phyloP scores from a whole-genome alignment of 768 basidiomycete genomes.

The Mrakia gelida region DNA sequence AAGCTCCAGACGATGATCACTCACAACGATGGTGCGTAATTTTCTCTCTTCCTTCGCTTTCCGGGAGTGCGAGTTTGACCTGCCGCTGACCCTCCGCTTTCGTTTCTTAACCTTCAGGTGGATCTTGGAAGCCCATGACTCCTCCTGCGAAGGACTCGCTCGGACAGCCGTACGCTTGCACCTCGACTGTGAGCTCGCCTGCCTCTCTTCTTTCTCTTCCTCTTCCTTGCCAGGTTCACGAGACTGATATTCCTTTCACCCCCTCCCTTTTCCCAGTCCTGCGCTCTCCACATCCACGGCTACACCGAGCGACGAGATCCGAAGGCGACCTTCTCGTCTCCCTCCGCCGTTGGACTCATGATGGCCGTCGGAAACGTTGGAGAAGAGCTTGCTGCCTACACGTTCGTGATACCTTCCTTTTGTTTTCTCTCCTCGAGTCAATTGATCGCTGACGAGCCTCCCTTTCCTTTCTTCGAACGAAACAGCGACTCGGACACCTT shows the following conservation, averaged over 20 bases:
- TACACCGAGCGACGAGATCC: slow-evolving; percentile 90
- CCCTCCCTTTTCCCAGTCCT: slow-evolving; percentile 55
- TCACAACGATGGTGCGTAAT: slow-evolving; percentile 80
- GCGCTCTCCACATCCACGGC: slow-evolving; percentile 85
- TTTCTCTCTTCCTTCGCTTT: background rate
- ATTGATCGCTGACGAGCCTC: background rate
- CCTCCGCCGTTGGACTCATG: slow-evolving; percentile 83
- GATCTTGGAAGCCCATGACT: slow-evolving; percentile 75
- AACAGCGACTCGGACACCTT: slow-evolving; percentile 77
- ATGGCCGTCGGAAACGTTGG: slow-evolving; percentile 98
- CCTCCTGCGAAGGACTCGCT: slow-evolving; percentile 74
- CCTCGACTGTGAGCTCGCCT: slow-evolving; percentile 54
- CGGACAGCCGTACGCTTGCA: slow-evolving; percentile 66
- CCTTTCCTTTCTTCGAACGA: background rate
- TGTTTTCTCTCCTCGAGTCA: background rate
- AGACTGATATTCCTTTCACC: background rate
- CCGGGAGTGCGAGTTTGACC: slow-evolving; percentile 14
- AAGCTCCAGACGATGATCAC: slow-evolving; percentile 79
- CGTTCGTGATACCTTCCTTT: slow-evolving; percentile 29
- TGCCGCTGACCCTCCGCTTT: slow-evolving; percentile 20
- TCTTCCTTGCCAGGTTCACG: background rate
- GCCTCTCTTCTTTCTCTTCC: slow-evolving; percentile 26
- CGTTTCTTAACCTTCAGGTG: slow-evolving; percentile 51
- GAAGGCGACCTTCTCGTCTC: slow-evolving; percentile 87
- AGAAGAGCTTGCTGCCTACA: slow-evolving; percentile 69